Evolutionary conservation across 169 alveolate genomes (phyloP).

Genomic region (Babesia microti): DNA sequence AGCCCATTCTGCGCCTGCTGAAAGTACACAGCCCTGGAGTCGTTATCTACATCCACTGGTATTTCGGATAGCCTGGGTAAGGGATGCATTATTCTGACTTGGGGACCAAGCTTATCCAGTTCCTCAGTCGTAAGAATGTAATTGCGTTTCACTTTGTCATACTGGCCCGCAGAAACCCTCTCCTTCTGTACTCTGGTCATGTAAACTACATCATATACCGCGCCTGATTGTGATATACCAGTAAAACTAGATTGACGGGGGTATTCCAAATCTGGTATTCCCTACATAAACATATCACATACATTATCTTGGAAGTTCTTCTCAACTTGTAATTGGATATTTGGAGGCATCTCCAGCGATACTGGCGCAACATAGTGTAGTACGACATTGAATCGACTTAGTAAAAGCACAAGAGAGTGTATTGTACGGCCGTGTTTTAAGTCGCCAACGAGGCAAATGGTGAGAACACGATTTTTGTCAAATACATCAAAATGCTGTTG

Average conservation of each 20-base stretch:
- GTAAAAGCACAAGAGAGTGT: constrained; percentile 64
- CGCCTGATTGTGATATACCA: constrained; percentile 24
- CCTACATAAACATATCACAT: constrained; percentile 17
- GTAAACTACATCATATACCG: constrained; percentile 55
- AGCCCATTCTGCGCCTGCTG: constrained; percentile 72
- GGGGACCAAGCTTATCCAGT: constrained; percentile 37
- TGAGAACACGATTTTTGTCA: constrained; percentile 15
- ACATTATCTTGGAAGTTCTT: constrained; percentile 42
- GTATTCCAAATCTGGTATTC: constrained; percentile 38
- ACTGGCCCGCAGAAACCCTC: constrained; percentile 46
- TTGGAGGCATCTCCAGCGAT: constrained; percentile 54
- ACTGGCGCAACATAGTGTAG: constrained; percentile 49
- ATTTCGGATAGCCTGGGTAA: constrained; percentile 71
- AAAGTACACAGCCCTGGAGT: constrained; percentile 56
- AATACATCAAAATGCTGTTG: constrained; percentile 47
- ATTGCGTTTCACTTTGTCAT: constrained; percentile 32
- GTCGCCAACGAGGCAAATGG: constrained; percentile 66
- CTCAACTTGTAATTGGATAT: constrained; percentile 45
- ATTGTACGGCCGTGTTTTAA: constrained; percentile 68
- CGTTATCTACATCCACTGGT: constrained; percentile 52
- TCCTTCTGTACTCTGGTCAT: constrained; percentile 69
- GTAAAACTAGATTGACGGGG: constrained; percentile 49
- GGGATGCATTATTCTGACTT: constrained; percentile 60
- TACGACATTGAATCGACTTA: constrained; percentile 56
- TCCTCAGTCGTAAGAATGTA: constrained; percentile 33